These are phyloP conservation scores for Neurospora terricola DNA, from an alignment of 495 filamentous ascomycete species.

Conservation along the genomic window DNA sequence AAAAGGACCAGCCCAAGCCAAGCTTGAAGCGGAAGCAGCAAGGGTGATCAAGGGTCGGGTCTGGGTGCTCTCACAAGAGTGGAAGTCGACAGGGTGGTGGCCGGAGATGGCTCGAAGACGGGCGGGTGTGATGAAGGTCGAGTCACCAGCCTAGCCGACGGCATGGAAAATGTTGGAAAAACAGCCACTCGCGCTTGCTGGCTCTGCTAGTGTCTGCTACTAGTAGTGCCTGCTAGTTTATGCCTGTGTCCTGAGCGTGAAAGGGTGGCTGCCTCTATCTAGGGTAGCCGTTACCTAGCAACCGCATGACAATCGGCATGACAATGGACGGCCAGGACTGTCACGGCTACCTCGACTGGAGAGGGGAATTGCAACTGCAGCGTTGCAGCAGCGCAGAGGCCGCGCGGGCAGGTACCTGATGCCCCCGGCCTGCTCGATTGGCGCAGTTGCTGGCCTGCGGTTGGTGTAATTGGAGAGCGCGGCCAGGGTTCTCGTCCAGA, in stretches of 20 bases:
- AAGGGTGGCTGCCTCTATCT: neutral
- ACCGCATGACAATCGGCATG: neutral
- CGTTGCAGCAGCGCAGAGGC: neutral
- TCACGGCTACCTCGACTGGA: neutral
- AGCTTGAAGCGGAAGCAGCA: neutral
- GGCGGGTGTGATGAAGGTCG: neutral
- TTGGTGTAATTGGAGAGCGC: neutral
- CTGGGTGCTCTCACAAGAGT: neutral
- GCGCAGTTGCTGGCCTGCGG: neutral
- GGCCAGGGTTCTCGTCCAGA: neutral
- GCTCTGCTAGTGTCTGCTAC: neutral
- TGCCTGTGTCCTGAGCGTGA: neutral
- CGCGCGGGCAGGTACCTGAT: neutral
- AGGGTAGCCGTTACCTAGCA: neutral
- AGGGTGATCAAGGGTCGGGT: neutral
- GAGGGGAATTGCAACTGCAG: neutral
- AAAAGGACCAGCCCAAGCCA: neutral
- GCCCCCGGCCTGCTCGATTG: neutral
- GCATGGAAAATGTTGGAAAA: conserved; percentile 22
- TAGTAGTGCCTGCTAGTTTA: neutral
- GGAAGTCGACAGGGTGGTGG: conserved; percentile 13
- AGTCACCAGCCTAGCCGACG: conserved; percentile 4
- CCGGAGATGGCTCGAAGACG: conserved; percentile 2
- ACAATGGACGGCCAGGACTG: neutral
- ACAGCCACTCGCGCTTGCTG: neutral